phyloP scores from a whole-genome alignment of 2,329 filamentous ascomycete species.

The Aspergillus fumigatus region DNA sequence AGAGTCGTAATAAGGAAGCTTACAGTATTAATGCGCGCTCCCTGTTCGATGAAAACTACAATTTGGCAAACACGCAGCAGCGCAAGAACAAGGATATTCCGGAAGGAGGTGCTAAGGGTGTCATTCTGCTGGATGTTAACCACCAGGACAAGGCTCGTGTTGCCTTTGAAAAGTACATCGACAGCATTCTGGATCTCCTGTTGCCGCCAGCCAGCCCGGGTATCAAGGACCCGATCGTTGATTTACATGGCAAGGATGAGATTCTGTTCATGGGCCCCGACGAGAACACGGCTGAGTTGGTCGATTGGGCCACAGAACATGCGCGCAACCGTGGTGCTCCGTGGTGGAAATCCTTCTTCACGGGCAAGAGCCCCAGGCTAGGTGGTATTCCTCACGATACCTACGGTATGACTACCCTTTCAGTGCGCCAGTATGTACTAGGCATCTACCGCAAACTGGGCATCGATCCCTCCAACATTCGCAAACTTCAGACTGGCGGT shows the following conservation, averaged over 20 bases:
- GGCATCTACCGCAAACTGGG: constrained; percentile 96
- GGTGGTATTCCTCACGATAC: constrained; percentile 94
- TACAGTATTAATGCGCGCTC: constrained; percentile 95
- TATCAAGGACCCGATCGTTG: constrained; percentile 98
- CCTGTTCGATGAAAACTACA: constrained; percentile 98
- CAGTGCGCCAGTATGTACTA: constrained; percentile 90
- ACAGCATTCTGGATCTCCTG: constrained; percentile 93
- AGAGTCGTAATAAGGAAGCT: constrained; percentile 92
- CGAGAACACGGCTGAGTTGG: constrained; percentile 95
- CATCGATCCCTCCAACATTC: constrained; percentile 76
- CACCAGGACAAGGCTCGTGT: constrained; percentile 90
- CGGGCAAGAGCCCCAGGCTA: constrained; percentile 91
- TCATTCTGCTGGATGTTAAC: constrained; percentile 87
- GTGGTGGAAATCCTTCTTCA: constrained; percentile 99
- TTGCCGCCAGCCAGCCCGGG: constrained; percentile 85
- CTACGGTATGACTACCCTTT: constrained; percentile 97
- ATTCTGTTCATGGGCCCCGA: constrained; percentile 98
- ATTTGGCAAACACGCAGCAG: constrained; percentile 95
- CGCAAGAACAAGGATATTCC: constrained; percentile 99
- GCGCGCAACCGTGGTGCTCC: constrained; percentile 80
- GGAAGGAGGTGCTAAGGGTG: constrained; percentile 95
- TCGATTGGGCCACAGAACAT: constrained; percentile 98
- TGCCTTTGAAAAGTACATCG: constrained; percentile 99
- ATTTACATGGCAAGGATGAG: constrained; percentile 89
- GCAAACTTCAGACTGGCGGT: constrained; percentile 95